Percentiles rank a stretch among this genome's conserved stretches.
Evolutionary conservation across 2,329 filamentous ascomycete genomes (phyloP).

Genomic region (Colletotrichum sp.): DNA sequence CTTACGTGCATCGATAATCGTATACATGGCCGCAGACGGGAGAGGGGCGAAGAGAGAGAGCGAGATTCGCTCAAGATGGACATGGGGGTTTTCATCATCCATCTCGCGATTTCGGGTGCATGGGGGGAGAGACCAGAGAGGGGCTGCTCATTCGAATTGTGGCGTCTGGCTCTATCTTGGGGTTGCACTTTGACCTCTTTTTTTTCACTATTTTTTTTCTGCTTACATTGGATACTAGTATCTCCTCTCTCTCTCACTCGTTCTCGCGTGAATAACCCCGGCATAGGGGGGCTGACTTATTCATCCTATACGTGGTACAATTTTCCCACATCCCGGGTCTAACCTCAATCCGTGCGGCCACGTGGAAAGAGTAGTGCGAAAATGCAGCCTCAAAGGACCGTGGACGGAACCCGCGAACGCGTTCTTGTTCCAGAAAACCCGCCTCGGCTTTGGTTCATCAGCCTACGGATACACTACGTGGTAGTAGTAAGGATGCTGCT

Average conservation of each 20-base stretch:
- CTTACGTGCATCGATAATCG: background rate
- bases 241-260: background rate
- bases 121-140: background rate
- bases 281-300: background rate
- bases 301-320: background rate
- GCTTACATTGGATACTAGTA: background rate
- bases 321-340: conserved; percentile 14
- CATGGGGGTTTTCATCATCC: background rate
- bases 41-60: background rate
- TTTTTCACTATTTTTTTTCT: background rate
- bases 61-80: background rate
- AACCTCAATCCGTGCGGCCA: conserved; percentile 6
- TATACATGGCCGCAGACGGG: background rate
- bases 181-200: background rate
- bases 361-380: background rate
- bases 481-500: background rate
- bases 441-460: background rate
- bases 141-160: background rate
- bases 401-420: background rate
- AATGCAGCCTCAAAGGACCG: background rate
- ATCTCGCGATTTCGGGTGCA: conserved; percentile 2
- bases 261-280: background rate
- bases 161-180: background rate
- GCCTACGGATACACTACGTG: too few relatives aligned
- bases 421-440: background rate